Base-by-base conservation (phyloP, 73 alveolate genomes). In the Paramecium bursaria region DNA sequence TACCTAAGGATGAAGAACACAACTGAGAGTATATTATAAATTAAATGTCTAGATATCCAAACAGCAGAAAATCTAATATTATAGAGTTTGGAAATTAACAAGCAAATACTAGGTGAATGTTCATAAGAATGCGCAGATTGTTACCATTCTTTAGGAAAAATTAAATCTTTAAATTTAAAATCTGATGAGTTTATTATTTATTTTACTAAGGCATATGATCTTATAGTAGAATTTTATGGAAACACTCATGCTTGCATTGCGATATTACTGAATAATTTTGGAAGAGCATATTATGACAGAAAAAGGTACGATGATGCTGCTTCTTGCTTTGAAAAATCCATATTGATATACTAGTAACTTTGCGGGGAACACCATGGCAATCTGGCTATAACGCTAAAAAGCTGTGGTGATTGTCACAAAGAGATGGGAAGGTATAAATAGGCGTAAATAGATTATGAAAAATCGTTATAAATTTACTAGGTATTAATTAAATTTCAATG, bases 291-390 rank as follows among this genome's bases (percentile, higher is more conserved):
- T 67, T 31, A 14, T 33, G 82, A 67, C 15, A 33, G 82, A 67
- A 35, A 67, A 39, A 14, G 44, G 21, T 67, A 67, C 21, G 82
- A 67, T 25, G 46, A 67, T 15, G 82, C 82, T 67, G 82, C 44
- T n/a, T 39, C 19, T 0, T 67, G 82, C 33, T 67, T 67, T 23
- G 26, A 67, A 27, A 47, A 31, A 35, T 31, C 82, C 22, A 67
- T 67, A 2, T 21, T 25, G 11, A 67, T 67, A 6, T 67, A 67
- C 44, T 39, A 42, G 6, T 67, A 67, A 67, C 44, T 67, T 39
- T 67, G 82, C 27, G 82, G 82, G 3, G 82, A 67, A 0, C 22
- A 39, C 46, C 82, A 67, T 67, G 82, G 82, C 3, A 67, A 67
- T 67, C 27, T 67, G 35, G 82, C 82, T 15, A 67, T 67, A 4